Percentiles rank a stretch among this genome's conserved stretches.
phyloP scores from a whole-genome alignment of 306 rosid genomes.

The Inga leiocalycina region DNA sequence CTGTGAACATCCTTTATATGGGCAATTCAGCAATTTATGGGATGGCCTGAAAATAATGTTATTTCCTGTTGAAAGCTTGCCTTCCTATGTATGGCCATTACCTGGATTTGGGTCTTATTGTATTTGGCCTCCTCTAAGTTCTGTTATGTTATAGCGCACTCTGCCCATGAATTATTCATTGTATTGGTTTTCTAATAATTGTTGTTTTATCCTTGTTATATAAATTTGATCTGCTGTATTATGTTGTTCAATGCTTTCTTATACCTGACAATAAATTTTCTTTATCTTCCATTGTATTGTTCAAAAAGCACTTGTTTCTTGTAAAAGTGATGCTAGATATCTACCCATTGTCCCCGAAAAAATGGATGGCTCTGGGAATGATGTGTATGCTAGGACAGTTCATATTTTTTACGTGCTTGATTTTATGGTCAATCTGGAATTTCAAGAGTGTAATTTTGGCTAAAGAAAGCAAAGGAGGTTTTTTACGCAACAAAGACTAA shows the following conservation, averaged over 20 bases:
- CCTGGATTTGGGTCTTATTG: not conserved
- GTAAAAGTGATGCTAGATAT: not conserved
- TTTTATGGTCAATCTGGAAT: slow-evolving; percentile 14
- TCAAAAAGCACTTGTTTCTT: not conserved
- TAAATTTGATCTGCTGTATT: not conserved
- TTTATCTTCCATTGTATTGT: not conserved
- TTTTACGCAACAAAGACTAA: not conserved
- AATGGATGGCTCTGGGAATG: slow-evolving; percentile 6
- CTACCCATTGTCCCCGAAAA: not conserved
- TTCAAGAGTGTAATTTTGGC: not conserved
- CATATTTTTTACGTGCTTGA: not conserved
- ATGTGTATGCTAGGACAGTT: not conserved
- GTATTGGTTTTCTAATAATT: not conserved
- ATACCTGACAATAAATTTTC: not conserved
- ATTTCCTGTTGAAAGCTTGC: not conserved
- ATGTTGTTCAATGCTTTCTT: slow-evolving; percentile 1
- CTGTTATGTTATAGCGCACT: slow-evolving; percentile 16
- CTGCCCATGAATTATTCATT: slow-evolving; percentile 2
- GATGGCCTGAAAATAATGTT: not conserved
- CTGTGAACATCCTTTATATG: not conserved
- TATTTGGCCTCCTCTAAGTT: not conserved
- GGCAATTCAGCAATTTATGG: not conserved
- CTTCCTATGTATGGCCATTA: not conserved
- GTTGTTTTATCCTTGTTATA: not conserved
- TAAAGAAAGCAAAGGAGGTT: not conserved